Conservation (phyloP, 768 basidiomycete species). For the Mycena chlorophos region DNA sequence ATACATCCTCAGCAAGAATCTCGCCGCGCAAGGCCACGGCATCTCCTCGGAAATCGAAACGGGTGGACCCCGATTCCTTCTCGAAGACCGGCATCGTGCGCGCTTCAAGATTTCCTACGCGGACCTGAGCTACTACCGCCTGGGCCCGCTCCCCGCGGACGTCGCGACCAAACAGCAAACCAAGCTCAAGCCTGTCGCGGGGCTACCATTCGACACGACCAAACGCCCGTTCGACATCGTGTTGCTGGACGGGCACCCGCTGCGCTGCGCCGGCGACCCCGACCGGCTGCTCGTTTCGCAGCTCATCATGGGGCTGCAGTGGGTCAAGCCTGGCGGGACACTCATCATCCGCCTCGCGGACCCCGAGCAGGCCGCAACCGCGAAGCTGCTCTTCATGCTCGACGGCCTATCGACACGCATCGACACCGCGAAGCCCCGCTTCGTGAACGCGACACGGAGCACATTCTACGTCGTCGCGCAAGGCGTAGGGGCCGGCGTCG, state of each 20-base stretch:
- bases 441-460: constrained; percentile 26
- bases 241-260: constrained; percentile 26
- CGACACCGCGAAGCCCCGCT: constrained; percentile 24
- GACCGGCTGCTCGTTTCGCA: constrained; percentile 28
- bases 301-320: constrained; percentile 26
- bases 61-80: constrained; percentile 27
- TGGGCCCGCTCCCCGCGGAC: constrained; percentile 20
- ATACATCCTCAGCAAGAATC: constrained; percentile 29
- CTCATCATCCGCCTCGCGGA: constrained; percentile 27
- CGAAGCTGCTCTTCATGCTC: constrained; percentile 28
- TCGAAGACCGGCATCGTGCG: constrained; percentile 23
- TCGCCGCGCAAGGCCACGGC: constrained; percentile 26
- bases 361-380: constrained; percentile 24
- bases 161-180: constrained; percentile 4
- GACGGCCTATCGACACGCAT: constrained; percentile 23
- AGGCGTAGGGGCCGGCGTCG: constrained; percentile 22
- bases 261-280: constrained; percentile 17
- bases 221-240: constrained; percentile 25
- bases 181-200: background rate
- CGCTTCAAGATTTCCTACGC: constrained; percentile 22
- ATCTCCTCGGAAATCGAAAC: constrained; percentile 27
- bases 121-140: constrained; percentile 23
- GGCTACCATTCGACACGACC: constrained; percentile 21
- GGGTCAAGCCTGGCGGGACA: constrained; percentile 16
- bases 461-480: constrained; percentile 28